Base-by-base conservation (phyloP, 768 basidiomycete genomes). In the Leccinum disarticulatum region DNA sequence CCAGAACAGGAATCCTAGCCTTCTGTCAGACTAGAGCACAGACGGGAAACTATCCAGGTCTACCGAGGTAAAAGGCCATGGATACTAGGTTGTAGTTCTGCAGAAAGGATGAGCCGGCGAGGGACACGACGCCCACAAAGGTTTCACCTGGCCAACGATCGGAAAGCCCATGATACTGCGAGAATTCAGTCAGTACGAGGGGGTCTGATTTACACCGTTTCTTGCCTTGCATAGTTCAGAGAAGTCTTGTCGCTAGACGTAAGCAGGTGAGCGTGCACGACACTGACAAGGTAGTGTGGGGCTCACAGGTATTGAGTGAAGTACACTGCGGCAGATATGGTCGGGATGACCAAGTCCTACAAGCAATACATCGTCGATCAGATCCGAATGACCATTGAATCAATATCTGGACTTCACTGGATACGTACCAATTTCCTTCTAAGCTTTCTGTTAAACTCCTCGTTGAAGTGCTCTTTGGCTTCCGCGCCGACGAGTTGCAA, bases 171-270 rank as follows among this genome's bases (percentile, higher is more conserved):
- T 87, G 61, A 88, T 81, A 63, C 84, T 85, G 53, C 13, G 19
- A 31, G 65, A 56, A 4, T 14, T 65, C 54, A 8, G 10, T 72
- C 30, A 55, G 54, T 33, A 50, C 30, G 47, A 30, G 6, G 10
- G 7, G 6, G 25, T 38, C 1, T 13, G 19, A 6, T 19, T 19
- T n/a, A n/a, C 11, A 4, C 17, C 25, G 14, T 46, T 13, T 56
- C 68, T 28, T 61, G 81, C 85, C 84, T 85, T n/a, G 87, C 86
- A 76, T 87, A 87, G 67, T 87, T 87, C 41, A 87, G 68, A 13
- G 84, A 83, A 4, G 86, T 87, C 76, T 88, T 89, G 70, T 88
- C 87, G 60, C 86, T 86, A 58, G 5, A 58, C 41, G 46, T 4
- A 57, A 48, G 55, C 50, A 41, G 17, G 48, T 65, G 27, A 70